Conservation (phyloP, 2,329 filamentous ascomycete genomes). For the Fonsecaea monophora region DNA sequence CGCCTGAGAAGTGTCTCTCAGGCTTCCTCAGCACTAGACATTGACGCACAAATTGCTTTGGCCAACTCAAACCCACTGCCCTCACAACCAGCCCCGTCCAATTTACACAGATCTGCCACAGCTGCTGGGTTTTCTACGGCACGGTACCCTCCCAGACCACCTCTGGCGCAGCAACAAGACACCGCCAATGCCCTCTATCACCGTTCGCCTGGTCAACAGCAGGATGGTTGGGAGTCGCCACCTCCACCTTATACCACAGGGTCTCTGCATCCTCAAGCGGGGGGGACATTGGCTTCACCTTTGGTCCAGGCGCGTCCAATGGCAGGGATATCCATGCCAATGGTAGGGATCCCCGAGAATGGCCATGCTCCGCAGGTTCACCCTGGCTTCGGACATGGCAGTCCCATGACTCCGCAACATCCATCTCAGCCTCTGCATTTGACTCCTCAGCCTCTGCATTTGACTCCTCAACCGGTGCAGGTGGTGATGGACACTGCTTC, state of each 20-base stretch:
- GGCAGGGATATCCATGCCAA: slow-evolving; percentile 9
- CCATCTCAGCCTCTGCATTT: slow-evolving; percentile 41
- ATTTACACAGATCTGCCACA: slow-evolving; percentile 42
- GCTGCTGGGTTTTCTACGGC: slow-evolving; percentile 74
- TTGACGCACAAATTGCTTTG: slow-evolving; percentile 47
- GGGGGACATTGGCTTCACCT: slow-evolving; percentile 19
- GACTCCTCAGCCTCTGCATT: slow-evolving; percentile 4
- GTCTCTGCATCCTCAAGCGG: slow-evolving; percentile 14
- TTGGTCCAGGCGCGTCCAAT: slow-evolving; percentile 26
- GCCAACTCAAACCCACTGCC: slow-evolving; percentile 17
- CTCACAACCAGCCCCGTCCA: slow-evolving; percentile 19
- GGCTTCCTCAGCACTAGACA: slow-evolving; percentile 39
- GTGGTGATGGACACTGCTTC: slow-evolving; percentile 3
- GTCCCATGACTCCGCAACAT: slow-evolving; percentile 17
- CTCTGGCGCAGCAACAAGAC: slow-evolving; percentile 34
- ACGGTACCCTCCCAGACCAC: slow-evolving; percentile 62
- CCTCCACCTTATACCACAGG: slow-evolving; percentile 37
- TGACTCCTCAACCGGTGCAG: background rate
- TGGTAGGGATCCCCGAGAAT: slow-evolving; percentile 32
- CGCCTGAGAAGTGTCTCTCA: slow-evolving; percentile 32
- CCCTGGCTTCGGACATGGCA: slow-evolving; percentile 16
- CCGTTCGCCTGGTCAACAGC: slow-evolving; percentile 17
- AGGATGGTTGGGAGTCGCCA: slow-evolving; percentile 38
- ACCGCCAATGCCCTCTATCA: slow-evolving; percentile 18
- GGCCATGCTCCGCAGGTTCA: slow-evolving; percentile 16